A percentile compares a stretch with the other conserved stretches of the same genome.
Evolutionary conservation across 2,329 filamentous ascomycete genomes (phyloP).

Genomic region (Helotiales sp.): DNA sequence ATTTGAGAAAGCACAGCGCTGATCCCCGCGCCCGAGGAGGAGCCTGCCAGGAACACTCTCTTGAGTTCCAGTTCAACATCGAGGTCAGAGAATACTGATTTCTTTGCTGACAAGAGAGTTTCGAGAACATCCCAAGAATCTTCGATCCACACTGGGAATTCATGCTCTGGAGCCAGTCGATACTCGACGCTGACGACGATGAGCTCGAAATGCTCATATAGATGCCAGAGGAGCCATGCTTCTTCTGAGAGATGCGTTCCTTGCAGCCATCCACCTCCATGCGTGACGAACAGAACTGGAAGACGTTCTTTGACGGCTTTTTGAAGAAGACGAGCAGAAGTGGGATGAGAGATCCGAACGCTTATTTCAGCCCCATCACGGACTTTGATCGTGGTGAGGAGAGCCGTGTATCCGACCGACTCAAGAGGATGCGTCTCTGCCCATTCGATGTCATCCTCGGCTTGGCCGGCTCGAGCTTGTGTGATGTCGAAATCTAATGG

Average conservation of each 20-base stretch:
- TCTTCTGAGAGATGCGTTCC: not conserved
- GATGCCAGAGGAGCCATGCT: not conserved
- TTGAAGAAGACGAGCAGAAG: not conserved
- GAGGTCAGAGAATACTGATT: not conserved
- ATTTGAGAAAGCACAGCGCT: not conserved
- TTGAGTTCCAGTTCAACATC: not conserved
- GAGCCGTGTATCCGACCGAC: not conserved
- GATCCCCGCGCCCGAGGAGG: not conserved
- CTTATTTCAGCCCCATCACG: not conserved
- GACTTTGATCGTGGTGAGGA: not conserved
- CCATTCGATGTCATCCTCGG: not conserved
- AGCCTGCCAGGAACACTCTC: not conserved
- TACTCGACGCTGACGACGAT: slow-evolving; percentile 4
- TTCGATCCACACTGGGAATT: slow-evolving; percentile 7
- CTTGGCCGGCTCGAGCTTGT: not conserved
- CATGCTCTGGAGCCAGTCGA: slow-evolving; percentile 7
- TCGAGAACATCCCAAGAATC: not conserved
- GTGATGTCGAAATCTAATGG: not conserved
- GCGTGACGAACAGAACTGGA: not conserved
- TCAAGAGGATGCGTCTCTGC: not conserved
- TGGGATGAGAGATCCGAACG: not conserved
- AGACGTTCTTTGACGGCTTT: not conserved
- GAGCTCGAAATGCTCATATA: not conserved
- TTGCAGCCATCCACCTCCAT: not conserved
- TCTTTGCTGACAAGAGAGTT: not conserved